Evolutionary conservation across 1,284 basidiomycete genomes (phyloP).

Genomic region (Uromyces viciae-fabae): DNA sequence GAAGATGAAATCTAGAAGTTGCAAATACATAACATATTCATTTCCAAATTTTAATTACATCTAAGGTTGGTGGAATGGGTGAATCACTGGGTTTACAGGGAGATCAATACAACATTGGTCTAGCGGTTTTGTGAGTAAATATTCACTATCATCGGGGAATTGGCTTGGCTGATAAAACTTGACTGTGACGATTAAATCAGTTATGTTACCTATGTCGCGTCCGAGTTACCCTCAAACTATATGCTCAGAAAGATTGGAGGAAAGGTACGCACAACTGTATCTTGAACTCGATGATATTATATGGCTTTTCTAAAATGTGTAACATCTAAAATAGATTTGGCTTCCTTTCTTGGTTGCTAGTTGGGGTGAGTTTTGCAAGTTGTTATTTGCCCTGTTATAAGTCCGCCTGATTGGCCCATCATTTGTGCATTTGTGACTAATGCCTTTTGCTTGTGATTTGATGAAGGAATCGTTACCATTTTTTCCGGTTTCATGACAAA

Average conservation of each 20-base stretch:
- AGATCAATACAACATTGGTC: conserved; percentile 23
- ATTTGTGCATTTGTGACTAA: neutral
- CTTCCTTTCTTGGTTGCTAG: conserved; percentile 30
- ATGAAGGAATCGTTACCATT: conserved; percentile 14
- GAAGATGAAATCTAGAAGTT: neutral
- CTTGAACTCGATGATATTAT: neutral
- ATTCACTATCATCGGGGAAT: neutral
- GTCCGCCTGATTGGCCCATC: too few relatives aligned
- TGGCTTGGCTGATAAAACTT: neutral
- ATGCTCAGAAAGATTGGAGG: conserved; percentile 47
- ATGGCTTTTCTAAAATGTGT: neutral
- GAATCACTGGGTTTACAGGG: conserved; percentile 12
- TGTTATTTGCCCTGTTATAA: too few relatives aligned
- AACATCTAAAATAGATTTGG: conserved; percentile 20
- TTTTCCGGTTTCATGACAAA: conserved; percentile 39
- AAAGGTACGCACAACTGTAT: conserved; percentile 37
- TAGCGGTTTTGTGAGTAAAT: conserved; percentile 41
- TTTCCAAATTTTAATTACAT: neutral
- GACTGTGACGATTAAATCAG: neutral
- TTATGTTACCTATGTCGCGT: conserved; percentile 45
- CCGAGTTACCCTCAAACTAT: conserved; percentile 49
- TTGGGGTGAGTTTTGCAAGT: conserved; percentile 40
- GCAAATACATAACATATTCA: neutral
- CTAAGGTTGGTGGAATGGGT: conserved; percentile 27
- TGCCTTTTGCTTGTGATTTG: neutral